Percentiles rank a stretch among this genome's conserved stretches.
phyloP scores from a whole-genome alignment of 1,284 basidiomycete species.

The Heterobasidion irregulare region DNA sequence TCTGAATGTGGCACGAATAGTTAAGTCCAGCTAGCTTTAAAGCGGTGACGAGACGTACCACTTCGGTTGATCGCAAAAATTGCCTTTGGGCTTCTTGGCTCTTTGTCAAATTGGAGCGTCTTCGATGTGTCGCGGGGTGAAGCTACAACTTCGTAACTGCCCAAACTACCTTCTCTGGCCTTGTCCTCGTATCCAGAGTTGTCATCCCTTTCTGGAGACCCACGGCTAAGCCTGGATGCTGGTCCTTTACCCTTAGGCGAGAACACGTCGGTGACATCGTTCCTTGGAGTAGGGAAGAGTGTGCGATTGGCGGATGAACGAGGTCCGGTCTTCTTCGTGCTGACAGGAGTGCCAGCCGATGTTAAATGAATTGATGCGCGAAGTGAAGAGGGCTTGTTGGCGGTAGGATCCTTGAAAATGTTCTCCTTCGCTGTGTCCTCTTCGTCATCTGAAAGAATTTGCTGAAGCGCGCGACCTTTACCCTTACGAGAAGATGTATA shows the following conservation, averaged over 20 bases:
- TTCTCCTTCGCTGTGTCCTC: slow-evolving; percentile 6
- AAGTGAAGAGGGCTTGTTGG: not conserved
- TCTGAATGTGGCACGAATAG: no score
- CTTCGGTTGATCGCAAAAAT: not conserved
- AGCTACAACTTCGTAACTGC: not conserved
- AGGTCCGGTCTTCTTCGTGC: not conserved
- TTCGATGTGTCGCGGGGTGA: not conserved
- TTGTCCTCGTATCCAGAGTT: slow-evolving; percentile 2
- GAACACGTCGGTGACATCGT: slow-evolving; percentile 3
- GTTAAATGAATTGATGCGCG: not conserved
- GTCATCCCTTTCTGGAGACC: slow-evolving; percentile 1
- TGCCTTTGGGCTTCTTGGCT: not conserved
- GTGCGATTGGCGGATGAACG: not conserved
- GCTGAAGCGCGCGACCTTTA: slow-evolving; percentile 7
- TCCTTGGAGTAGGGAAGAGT: not conserved
- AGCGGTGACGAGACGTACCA: not conserved
- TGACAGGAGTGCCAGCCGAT: not conserved
- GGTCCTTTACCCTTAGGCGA: slow-evolving; percentile 5
- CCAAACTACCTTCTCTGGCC: not conserved
- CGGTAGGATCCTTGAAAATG: not conserved
- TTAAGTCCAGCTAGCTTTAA: not conserved
- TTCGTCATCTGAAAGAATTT: slow-evolving; percentile 11
- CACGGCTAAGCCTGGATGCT: not conserved
- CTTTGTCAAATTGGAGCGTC: not conserved
- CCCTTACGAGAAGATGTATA: slow-evolving; percentile 5